These are phyloP conservation scores for Aspergillus sp. DNA, from an alignment of 2,329 filamentous ascomycete species.

Conservation along the genomic window DNA sequence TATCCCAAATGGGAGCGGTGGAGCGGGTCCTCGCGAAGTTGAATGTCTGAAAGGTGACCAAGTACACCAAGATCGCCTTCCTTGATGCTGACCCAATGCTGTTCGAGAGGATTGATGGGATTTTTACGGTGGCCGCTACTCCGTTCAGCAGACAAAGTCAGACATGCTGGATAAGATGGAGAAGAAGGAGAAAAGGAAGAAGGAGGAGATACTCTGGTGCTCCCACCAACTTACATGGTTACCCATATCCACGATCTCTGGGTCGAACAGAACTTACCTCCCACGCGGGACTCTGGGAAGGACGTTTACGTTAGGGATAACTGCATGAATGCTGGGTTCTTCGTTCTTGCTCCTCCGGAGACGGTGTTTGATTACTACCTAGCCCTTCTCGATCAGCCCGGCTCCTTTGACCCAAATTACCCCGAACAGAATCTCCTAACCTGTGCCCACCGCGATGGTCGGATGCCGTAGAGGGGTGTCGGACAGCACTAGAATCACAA, in stretches of 20 bases:
- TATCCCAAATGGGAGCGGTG: constrained; percentile 7
- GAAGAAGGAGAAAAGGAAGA: background rate
- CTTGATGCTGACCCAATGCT: constrained; percentile 11
- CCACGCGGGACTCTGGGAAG: background rate
- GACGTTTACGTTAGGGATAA: background rate
- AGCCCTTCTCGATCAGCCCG: background rate
- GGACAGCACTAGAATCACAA: constrained; percentile 14
- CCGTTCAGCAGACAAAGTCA: background rate
- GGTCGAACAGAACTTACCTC: constrained; percentile 3
- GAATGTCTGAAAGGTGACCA: constrained; percentile 6
- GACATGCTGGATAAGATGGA: background rate
- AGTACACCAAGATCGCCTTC: constrained; percentile 10
- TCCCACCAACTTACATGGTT: background rate
- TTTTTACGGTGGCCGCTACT: background rate
- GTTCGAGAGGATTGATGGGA: background rate
- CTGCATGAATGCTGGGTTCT: constrained; percentile 20
- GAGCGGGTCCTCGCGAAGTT: constrained; percentile 10
- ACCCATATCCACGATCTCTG: background rate
- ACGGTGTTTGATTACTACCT: background rate
- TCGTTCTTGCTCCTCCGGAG: constrained; percentile 6
- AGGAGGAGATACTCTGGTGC: background rate
- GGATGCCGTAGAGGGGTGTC: constrained; percentile 18
- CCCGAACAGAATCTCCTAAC: constrained; percentile 22
- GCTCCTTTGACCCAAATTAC: background rate
- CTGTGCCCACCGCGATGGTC: constrained; percentile 19